These are phyloP conservation scores for Backusella tuberculispora DNA, from an alignment of 192 early-diverging fungal genomes.

Conservation along the genomic window DNA sequence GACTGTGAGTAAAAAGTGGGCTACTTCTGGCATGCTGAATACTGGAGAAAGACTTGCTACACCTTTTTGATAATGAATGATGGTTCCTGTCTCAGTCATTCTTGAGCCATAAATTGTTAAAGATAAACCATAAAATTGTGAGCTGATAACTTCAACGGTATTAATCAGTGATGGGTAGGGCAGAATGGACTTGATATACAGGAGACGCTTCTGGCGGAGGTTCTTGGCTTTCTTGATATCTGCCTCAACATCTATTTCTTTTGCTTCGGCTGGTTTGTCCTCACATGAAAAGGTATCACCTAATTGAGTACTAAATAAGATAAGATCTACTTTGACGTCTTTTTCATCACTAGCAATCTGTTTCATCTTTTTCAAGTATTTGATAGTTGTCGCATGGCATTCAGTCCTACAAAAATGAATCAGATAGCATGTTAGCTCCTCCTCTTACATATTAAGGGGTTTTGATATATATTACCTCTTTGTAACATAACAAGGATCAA, in stretches of 20 bases:
- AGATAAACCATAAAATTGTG: neutral
- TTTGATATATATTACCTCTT: neutral
- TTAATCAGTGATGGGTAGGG: constrained; percentile 9
- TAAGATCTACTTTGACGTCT: neutral
- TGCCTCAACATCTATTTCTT: constrained; percentile 1
- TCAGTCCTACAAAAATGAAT: neutral
- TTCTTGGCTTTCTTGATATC: constrained; percentile 12
- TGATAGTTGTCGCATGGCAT: neutral
- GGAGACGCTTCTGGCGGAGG: neutral
- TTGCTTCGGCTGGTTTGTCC: neutral
- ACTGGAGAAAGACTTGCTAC: too few species aligned
- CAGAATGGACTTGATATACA: neutral
- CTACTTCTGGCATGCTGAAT: too few species aligned
- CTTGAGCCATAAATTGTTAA: constrained; percentile 10
- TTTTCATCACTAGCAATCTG: neutral
- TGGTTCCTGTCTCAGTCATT: constrained; percentile 9
- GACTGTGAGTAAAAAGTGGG: too few species aligned
- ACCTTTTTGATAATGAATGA: constrained; percentile 12
- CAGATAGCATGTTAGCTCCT: neutral
- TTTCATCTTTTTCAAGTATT: constrained; percentile 14
- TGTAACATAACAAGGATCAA: neutral
- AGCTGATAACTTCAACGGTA: constrained; percentile 1
- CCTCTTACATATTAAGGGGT: too few species aligned
- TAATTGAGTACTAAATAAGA: constrained; percentile 5
- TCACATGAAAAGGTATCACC: constrained; percentile 1